Evolutionary conservation across 192 early-diverging fungal species (phyloP).

Genomic region (Entomortierella chlamydospora): DNA sequence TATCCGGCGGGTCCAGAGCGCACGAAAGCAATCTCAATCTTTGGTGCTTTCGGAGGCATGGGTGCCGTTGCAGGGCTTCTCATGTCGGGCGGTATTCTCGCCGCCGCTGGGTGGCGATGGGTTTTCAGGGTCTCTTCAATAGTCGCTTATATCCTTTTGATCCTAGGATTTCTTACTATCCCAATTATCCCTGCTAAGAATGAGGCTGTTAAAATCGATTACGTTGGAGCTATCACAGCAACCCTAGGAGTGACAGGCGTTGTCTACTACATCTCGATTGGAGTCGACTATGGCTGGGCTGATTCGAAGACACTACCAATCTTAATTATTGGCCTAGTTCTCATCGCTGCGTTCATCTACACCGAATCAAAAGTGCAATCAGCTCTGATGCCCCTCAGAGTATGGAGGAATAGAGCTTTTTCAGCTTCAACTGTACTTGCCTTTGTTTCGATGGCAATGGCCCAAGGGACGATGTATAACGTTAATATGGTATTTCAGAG

Average conservation of each 20-base stretch:
- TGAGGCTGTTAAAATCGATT: conserved; percentile 13
- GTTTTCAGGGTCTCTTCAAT: conserved; percentile 49
- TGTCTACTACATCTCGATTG: conserved; percentile 42
- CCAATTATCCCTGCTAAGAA: conserved; percentile 22
- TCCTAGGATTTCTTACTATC: conserved; percentile 22
- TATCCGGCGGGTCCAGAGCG: conserved; percentile 33
- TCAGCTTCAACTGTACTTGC: conserved; percentile 51
- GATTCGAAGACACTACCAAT: conserved; percentile 35
- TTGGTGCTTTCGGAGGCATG: conserved; percentile 39
- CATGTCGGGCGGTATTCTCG: conserved; percentile 34
- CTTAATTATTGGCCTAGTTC: conserved; percentile 27
- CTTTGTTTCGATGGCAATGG: conserved; percentile 45
- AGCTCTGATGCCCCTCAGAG: conserved; percentile 50
- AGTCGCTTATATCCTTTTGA: conserved; percentile 21
- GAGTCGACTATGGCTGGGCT: conserved; percentile 47
- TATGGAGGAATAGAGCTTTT: conserved; percentile 56
- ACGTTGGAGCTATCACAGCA: conserved; percentile 19
- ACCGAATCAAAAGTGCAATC: conserved; percentile 31
- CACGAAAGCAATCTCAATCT: conserved; percentile 45
- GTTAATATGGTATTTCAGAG: conserved; percentile 60
- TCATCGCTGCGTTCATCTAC: conserved; percentile 47
- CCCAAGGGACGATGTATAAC: conserved; percentile 54
- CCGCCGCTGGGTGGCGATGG: conserved; percentile 51
- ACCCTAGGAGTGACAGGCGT: conserved; percentile 29
- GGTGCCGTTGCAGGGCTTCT: conserved; percentile 38